These are phyloP conservation scores for Platismatia glauca DNA, from an alignment of 495 filamentous ascomycete species.

Conservation along the genomic window DNA sequence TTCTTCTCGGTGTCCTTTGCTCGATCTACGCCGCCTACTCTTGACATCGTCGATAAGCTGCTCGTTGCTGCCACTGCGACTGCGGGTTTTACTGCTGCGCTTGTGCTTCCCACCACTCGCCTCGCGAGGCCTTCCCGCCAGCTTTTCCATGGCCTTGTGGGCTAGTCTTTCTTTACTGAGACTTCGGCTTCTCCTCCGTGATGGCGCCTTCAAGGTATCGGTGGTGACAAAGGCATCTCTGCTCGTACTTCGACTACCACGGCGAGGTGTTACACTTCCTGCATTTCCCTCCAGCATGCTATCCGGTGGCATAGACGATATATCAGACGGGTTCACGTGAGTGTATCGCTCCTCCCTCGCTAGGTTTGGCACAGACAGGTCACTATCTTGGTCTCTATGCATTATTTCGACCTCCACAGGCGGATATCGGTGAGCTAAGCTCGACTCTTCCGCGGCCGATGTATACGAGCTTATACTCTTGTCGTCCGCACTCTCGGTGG, in stretches of 20 bases:
- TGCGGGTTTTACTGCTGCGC: slow-evolving; percentile 44
- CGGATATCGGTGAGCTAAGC: slow-evolving; percentile 51
- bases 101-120: slow-evolving; percentile 41
- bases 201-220: slow-evolving; percentile 56
- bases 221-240: slow-evolving; percentile 38
- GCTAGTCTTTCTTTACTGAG: slow-evolving; percentile 64
- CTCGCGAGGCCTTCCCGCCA: slow-evolving; percentile 43
- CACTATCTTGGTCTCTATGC: slow-evolving; percentile 47
- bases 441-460: slow-evolving; percentile 70
- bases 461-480: slow-evolving; percentile 54
- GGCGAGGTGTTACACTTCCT: slow-evolving; percentile 37
- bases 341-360: slow-evolving; percentile 51
- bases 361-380: slow-evolving; percentile 41
- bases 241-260: slow-evolving; percentile 51
- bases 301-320: slow-evolving; percentile 84
- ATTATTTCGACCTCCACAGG: slow-evolving; percentile 83
- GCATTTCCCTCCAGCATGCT: slow-evolving; percentile 70
- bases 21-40: slow-evolving; percentile 53
- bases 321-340: slow-evolving; percentile 58
- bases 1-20: slow-evolving; percentile 55
- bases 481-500: slow-evolving; percentile 43
- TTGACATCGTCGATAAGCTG: slow-evolving; percentile 47
- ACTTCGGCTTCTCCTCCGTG: slow-evolving; percentile 59
- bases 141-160: slow-evolving; percentile 62
- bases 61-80: slow-evolving; percentile 56